Conservation (phyloP, 192 early-diverging fungal species). For the Spizellomyces punctatus region DNA sequence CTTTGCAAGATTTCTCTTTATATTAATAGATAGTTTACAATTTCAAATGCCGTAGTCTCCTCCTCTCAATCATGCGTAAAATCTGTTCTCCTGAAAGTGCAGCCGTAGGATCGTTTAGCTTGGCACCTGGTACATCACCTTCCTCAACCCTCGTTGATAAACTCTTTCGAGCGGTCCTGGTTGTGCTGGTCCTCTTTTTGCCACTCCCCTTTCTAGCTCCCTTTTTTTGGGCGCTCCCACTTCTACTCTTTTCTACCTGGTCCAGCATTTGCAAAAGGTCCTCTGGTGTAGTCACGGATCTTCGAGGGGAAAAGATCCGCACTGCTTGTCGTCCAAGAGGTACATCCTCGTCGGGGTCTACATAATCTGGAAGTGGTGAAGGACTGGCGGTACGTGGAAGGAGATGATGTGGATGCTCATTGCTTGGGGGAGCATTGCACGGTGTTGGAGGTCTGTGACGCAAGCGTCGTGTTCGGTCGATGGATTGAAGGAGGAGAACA, state of each 20-base stretch:
- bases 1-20: too few species aligned
- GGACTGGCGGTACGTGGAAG: background rate
- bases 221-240: background rate
- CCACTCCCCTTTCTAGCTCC: conserved; percentile 1
- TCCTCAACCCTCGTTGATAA: too few species aligned
- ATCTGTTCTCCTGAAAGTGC: conserved; percentile 24
- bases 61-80: conserved; percentile 26
- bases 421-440: conserved; percentile 6
- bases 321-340: background rate
- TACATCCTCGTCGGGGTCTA: conserved; percentile 17
- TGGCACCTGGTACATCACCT: background rate
- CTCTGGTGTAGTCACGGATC: conserved; percentile 28
- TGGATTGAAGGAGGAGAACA: conserved; percentile 49
- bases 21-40: conserved; percentile 44
- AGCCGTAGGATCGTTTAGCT: background rate
- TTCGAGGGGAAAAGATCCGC: conserved; percentile 15
- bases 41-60: conserved; percentile 28
- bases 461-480: conserved; percentile 35
- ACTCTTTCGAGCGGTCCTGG: background rate
- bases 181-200: background rate
- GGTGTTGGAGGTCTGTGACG: conserved; percentile 3
- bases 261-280: conserved; percentile 28
- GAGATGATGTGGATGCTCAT: background rate
- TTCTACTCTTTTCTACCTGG: conserved; percentile 22
- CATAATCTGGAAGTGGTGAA: too few species aligned